A percentile compares a stretch with the other conserved stretches of the same genome.
These are phyloP conservation scores for Plantago coronopus DNA, from an alignment of 305 asterid species.

Conservation along the genomic window DNA sequence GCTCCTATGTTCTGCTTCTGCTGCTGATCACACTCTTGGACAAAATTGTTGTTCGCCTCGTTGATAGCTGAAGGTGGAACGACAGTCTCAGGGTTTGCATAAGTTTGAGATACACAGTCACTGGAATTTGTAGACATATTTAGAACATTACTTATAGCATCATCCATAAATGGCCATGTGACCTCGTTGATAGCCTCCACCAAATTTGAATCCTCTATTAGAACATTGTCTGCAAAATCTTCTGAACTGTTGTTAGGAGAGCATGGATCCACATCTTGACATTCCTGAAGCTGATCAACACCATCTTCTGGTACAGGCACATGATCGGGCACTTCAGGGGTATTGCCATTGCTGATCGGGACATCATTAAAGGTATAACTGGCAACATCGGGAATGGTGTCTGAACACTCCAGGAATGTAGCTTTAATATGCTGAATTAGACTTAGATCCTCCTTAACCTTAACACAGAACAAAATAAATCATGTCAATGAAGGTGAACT, in stretches of 20 bases:
- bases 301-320: slow-evolving; percentile 28
- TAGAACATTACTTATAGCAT: slow-evolving; percentile 57
- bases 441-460: slow-evolving; percentile 65
- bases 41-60: slow-evolving; percentile 17
- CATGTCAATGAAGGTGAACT: background rate
- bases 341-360: slow-evolving; percentile 16
- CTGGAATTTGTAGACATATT: slow-evolving; percentile 61
- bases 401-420: slow-evolving; percentile 43
- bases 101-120: slow-evolving; percentile 61
- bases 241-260: slow-evolving; percentile 49
- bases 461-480: slow-evolving; percentile 16
- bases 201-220: slow-evolving; percentile 48
- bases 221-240: slow-evolving; percentile 47
- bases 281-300: slow-evolving; percentile 41
- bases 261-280: slow-evolving; percentile 34
- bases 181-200: slow-evolving; percentile 29
- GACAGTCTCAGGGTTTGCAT: slow-evolving; percentile 33
- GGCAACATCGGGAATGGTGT: slow-evolving; percentile 34
- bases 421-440: slow-evolving; percentile 55
- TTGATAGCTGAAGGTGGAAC: slow-evolving; percentile 33
- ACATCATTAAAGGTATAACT: slow-evolving; percentile 26
- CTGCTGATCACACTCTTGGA: slow-evolving; percentile 38
- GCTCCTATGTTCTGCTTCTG: slow-evolving; percentile 28
- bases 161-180: slow-evolving; percentile 60
- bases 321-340: slow-evolving; percentile 18